These are phyloP conservation scores for Venturia oleaginea DNA, from an alignment of 2,329 filamentous ascomycete genomes.

Conservation along the genomic window DNA sequence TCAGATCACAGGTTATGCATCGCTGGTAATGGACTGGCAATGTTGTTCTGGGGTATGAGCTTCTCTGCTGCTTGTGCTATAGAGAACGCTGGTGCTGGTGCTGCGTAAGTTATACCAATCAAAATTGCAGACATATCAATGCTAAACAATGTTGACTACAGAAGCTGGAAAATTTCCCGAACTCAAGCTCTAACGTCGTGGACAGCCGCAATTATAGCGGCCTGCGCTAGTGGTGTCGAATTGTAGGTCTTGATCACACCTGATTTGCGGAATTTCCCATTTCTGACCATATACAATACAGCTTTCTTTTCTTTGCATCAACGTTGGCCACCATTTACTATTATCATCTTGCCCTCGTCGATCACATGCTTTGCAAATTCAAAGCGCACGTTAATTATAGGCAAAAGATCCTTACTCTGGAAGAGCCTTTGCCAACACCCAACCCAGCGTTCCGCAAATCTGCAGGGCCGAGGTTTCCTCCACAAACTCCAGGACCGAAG, in stretches of 20 bases:
- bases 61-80: conserved; percentile 1
- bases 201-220: background rate
- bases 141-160: background rate
- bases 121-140: background rate
- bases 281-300: background rate
- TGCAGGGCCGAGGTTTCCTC: background rate
- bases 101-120: background rate
- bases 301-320: background rate
- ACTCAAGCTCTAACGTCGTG: background rate
- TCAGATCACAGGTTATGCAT: background rate
- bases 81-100: background rate
- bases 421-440: background rate
- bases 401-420: background rate
- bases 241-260: background rate
- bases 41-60: background rate
- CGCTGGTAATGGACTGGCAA: background rate
- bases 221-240: background rate
- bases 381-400: background rate
- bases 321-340: background rate
- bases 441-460: background rate
- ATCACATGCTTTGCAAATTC: background rate
- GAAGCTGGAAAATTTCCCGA: background rate
- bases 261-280: too few species aligned
- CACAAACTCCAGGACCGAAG: background rate
- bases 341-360: conserved; percentile 8